Evolutionary conservation across 1,284 basidiomycete genomes (phyloP), one percentile per base, ranked within the genome.

Genomic region (Heterobasidion annosum): DNA sequence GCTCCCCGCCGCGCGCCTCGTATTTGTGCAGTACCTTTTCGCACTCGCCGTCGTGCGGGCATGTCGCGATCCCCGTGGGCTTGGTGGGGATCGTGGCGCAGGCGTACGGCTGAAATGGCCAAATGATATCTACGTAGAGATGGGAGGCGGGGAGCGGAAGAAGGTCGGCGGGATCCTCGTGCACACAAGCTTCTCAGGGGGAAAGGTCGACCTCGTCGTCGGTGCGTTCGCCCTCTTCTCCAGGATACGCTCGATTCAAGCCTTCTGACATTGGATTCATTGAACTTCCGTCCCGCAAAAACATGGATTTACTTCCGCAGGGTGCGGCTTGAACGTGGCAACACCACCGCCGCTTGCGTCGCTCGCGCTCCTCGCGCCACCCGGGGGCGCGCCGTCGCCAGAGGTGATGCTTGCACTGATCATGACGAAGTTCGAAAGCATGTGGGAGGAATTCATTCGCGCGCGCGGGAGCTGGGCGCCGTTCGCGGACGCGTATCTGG

Each of bases 1-100:
- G 0, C 70, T 92, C 54, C 82, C 84, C 4, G 75, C 84, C 3
- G 74, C 76, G 35, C 85, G 84, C 56, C 77, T 98, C 45, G 93
- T 98, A 13, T 97, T 99, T 64, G 73, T 96, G n/a, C 97, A 99
- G 65, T 99, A 99, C 66, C 78, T 99, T 0, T 89, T 90, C 56
- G 91, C 88, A 0, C 73, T 99, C 34, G 92, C 95, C 0, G 85
- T 98, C n/a, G 83, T 86, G 3, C 88, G 95, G 62, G 93, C 92
- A 0, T 87, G 90, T 59, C 72, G 81, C 1, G 73, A 78, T 34
- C 68, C 71, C 12, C 67, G 59, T 5, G 73, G 83, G 8, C 71
- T 90, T 1, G 84, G 75, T 10, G 60, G 71, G 0, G 68, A 67
- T 32, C 73, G 73, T 57, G 88, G 84, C 0, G 71, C 75, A 12